Base-by-base conservation (phyloP, 768 basidiomycete species). In the Boletus reticulatus region DNA sequence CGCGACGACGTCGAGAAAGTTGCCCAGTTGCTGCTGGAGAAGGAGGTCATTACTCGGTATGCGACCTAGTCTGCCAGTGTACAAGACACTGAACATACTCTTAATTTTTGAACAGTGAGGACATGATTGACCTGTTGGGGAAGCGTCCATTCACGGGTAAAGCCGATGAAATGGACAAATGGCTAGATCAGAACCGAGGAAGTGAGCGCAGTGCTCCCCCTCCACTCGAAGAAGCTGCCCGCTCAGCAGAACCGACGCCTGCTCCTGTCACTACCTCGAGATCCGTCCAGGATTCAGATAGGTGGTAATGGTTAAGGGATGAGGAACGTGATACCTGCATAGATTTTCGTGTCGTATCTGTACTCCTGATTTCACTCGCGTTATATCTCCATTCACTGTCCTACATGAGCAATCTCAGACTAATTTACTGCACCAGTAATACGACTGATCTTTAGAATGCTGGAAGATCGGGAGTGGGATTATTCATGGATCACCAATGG, bases 121-220 rank as follows among this genome's bases (percentile, higher is more conserved):
- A 93, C 66, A 94, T 94, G 92, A 89, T 91, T 57, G 66, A 78
- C 39, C 78, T 93, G 17, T 80, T 94, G 39, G 92, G 92, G 48
- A 89, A 88, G 67, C 84, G 92, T 48, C 91, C 92, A 24, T 94
- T 94, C 64, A 73, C 68, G n/a, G 84, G 83, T 59, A 81, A 83
- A 55, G 77, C 83, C 24, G 94, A 96, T 68, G 93, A 96, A 61
- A 97, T 98, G 95, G 94, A 97, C 75, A 91, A 89, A 69, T 96
- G 94, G 89, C 80, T 96, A n/a, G 93, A 96, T 65, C 83, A 88
- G 67, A 83, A 92, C 67, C 80, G 79, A 37, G 80, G 79, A 39
- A 65, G 64, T 37, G 83, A 83, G 63, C 78, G 80, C 47, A 83
- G 82, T 61, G 83, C 84, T n/a, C 84, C 84, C 20, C 83, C 86